Evolutionary conservation across 208 protist genomes (phyloP), one percentile per base, ranked within the genome.

Genomic region (Leptomonas pyrrhocoris): DNA sequence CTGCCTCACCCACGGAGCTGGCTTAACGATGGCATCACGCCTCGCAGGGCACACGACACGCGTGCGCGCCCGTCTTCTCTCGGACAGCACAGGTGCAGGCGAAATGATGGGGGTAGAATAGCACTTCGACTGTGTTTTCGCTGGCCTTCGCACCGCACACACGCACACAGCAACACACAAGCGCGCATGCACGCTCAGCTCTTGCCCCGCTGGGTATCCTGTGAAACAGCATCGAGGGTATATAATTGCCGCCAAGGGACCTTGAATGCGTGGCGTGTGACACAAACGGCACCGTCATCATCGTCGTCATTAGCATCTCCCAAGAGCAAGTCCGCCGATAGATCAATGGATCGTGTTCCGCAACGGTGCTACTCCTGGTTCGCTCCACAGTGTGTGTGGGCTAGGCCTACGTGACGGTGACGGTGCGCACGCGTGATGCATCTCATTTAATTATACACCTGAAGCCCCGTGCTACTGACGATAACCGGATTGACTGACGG

Each of bases 121-220:
- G 25, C 61, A 63, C 61, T 45, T 53, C 40, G 71, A 43, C 71
- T 77, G 71, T 77, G 71, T 77, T 77, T 77, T 77, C 69, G 69
- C 45, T 68, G 55, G 28, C 69, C 60, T 59, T 61, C 34, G 18
- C 28, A 61, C 8, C 49, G 9, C 25, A 64, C 36, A 64, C 50
- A 50, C 28, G 15, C 11, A 30, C 5, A 65, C 34, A 4, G 51
- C 23, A 38, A 56, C 25, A 38, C 65, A 38, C 54, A 42, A 16
- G n/a, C 40, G 45, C 53, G 38, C 6, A 27, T 0, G 12, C n/a
- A 11, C 16, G 19, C 49, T 31, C 5, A 7, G 45, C 23, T 79
- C 74, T 84, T 53, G 74, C 74, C 74, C 40, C 69, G 76, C 46
- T 80, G 74, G 73, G 73, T 84, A 80, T 81, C 65, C 64, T 73